These are phyloP conservation scores for Calonectria honghensis DNA, from an alignment of 2,329 filamentous ascomycete species.

Conservation along the genomic window DNA sequence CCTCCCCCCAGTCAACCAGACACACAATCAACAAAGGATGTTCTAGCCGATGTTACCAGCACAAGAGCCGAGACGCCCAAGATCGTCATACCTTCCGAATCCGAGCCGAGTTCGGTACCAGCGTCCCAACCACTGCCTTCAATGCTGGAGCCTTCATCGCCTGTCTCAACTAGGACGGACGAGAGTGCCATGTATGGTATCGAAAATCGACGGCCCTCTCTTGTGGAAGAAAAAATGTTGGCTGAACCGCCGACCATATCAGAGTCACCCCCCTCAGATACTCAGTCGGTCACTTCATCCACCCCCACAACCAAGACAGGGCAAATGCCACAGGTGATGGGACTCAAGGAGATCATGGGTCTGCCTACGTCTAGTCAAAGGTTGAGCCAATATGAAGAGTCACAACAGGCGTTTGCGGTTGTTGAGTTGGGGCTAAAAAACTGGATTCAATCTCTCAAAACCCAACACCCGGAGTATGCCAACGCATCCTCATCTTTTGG, in stretches of 20 bases:
- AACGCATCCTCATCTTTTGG: conserved; percentile 60
- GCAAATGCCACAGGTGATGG: conserved; percentile 63
- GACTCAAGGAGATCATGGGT: conserved; percentile 86
- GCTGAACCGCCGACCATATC: conserved; percentile 60
- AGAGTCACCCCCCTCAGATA: conserved; percentile 61
- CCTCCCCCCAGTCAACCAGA: conserved; percentile 41
- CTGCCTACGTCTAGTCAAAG: conserved; percentile 80
- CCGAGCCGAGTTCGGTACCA: conserved; percentile 49
- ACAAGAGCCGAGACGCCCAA: conserved; percentile 44
- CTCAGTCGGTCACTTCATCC: conserved; percentile 59
- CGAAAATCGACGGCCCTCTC: conserved; percentile 60
- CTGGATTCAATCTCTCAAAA: conserved; percentile 71
- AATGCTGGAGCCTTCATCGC: conserved; percentile 65
- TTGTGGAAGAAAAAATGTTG: conserved; percentile 67
- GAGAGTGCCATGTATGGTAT: conserved; percentile 49
- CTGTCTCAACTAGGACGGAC: conserved; percentile 63
- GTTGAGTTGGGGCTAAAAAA: conserved; percentile 84
- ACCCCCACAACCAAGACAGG: conserved; percentile 42
- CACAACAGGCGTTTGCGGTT: conserved; percentile 80
- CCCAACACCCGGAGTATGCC: conserved; percentile 69
- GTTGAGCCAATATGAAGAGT: conserved; percentile 83
- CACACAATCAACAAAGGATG: conserved; percentile 43
- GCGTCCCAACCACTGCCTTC: conserved; percentile 47
- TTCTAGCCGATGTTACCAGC: conserved; percentile 33
- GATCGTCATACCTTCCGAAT: conserved; percentile 50